These are phyloP conservation scores for Neonothopanus nambi DNA, from an alignment of 1,284 basidiomycete genomes.

Conservation along the genomic window DNA sequence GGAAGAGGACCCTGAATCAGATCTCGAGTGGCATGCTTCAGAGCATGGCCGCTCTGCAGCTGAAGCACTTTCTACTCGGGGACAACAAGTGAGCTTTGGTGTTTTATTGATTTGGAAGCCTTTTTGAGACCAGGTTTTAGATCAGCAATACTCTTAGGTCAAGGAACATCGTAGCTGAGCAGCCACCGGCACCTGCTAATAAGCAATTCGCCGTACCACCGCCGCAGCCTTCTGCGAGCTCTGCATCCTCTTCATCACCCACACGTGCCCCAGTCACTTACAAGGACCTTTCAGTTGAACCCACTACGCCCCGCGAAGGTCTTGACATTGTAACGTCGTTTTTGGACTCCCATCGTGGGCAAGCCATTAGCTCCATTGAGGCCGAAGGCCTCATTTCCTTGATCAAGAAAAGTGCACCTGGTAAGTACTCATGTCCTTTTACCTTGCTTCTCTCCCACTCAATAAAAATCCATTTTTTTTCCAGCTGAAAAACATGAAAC, in stretches of 20 bases:
- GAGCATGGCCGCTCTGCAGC: conserved; percentile 16
- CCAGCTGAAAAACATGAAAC: conserved; percentile 44
- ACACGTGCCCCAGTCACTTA: conserved; percentile 9
- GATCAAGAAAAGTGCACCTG: conserved; percentile 38
- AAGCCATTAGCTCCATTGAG: conserved; percentile 48
- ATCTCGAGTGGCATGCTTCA: conserved; percentile 14
- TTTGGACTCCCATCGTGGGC: conserved; percentile 43
- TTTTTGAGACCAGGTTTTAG: no score
- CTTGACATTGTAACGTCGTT: conserved; percentile 47
- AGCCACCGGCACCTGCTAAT: neutral
- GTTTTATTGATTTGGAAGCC: neutral
- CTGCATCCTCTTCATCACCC: conserved; percentile 16
- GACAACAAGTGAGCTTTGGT: conserved; percentile 29
- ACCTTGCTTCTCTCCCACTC: no score
- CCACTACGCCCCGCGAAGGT: conserved; percentile 25
- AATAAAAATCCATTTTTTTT: neutral
- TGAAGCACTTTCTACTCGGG: conserved; percentile 29
- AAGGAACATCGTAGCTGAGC: neutral
- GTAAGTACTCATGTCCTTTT: conserved; percentile 20
- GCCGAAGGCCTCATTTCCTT: conserved; percentile 56
- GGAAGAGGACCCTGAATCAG: conserved; percentile 20
- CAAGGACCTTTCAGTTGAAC: neutral
- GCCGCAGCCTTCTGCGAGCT: neutral
- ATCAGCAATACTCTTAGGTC: neutral
- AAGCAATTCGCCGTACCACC: neutral